Base-by-base conservation (phyloP, 768 basidiomycete genomes). In the Pisolithus albus region DNA sequence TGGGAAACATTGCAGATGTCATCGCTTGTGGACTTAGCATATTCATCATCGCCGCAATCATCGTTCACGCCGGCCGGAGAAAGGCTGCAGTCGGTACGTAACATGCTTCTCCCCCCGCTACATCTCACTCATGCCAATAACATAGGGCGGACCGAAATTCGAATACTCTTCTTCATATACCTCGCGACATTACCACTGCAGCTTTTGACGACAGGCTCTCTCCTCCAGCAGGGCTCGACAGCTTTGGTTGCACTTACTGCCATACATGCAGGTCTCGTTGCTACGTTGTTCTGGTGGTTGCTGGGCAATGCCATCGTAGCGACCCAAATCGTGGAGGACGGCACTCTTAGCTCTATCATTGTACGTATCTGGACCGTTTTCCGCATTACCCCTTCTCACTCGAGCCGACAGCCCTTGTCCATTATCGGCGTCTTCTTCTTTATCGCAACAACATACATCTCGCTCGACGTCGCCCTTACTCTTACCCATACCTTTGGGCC, bases 321-420 rank as follows among this genome's bases (percentile, higher is more conserved):
- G 34, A 88, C 86, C n/a, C 95, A 98, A 68, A 64, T 93, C 46
- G 88, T 97, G 50, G 95, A 97, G 65, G 95, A 90, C 61, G 95
- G 92, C 6, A 89, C 89, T 0, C 70, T 83, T 32, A 79, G 79
- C 58, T 80, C 84, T 52, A 55, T 88, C 45, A 70, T 86, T 49
- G 86, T 88, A 49, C 58, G 78, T 45, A 11, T 24, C 16, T 78
- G 44, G 24, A 15, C 54, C 24, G 47, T 51, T 23, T 36, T 42
- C 52, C 26, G 19, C 26, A 26, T 45, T 21, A 10, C 7, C 30
- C 34, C 28, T 16, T 11, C 21, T 58, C 18, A 60, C 43, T 2
- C 24, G 16, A 39, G 26, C 34, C 16, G 28, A 38, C 5, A 89
- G 87, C 89, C 90, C 2, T 79, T 84, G 57, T 72, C 69, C 53